A percentile compares a stretch with the other conserved stretches of the same genome.
These are phyloP conservation scores for Ceratocystis cubensis DNA, from an alignment of 2,329 filamentous ascomycete genomes.

Conservation along the genomic window DNA sequence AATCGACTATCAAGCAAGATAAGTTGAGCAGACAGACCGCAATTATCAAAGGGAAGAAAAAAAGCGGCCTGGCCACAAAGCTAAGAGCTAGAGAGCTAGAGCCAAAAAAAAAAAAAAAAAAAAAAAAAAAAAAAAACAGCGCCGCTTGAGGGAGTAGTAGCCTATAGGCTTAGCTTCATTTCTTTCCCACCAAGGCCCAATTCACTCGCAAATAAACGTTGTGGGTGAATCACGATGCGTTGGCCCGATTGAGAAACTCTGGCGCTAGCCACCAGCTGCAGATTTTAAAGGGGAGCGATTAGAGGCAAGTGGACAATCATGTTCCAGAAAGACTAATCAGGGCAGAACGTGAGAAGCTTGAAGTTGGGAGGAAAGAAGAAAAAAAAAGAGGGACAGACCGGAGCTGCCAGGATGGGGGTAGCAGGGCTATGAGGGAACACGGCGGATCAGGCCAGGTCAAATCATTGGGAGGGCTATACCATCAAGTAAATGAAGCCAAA, in stretches of 20 bases:
- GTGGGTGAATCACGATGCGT: slow-evolving; percentile 9
- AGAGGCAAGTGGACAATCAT: slow-evolving; percentile 7
- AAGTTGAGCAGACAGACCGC: neutral
- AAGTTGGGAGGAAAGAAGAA: slow-evolving; percentile 2
- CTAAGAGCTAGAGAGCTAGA: slow-evolving; percentile 7
- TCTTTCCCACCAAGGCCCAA: neutral
- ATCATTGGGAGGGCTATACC: neutral
- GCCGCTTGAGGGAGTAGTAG: neutral
- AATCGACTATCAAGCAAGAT: neutral
- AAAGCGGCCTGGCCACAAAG: neutral
- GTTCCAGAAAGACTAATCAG: slow-evolving; percentile 10
- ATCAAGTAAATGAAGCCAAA: neutral
- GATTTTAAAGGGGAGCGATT: slow-evolving; percentile 8
- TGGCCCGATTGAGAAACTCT: slow-evolving; percentile 6
- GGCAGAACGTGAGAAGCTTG: slow-evolving; percentile 7
- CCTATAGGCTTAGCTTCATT: neutral
- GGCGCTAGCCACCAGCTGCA: slow-evolving; percentile 7
- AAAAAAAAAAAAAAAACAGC: neutral
- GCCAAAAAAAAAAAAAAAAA: neutral
- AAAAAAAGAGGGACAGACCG: slow-evolving; percentile 9
- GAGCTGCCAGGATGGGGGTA: slow-evolving; percentile 7
- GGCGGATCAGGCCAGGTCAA: slow-evolving; percentile 5
- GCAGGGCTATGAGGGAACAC: neutral
- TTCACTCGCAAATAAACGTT: slow-evolving; percentile 4
- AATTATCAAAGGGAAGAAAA: neutral